Evolutionary conservation across 2,329 filamentous ascomycete genomes (phyloP), one percentile per base, ranked within the genome.

Genomic region (Amesomyces nigricolor): DNA sequence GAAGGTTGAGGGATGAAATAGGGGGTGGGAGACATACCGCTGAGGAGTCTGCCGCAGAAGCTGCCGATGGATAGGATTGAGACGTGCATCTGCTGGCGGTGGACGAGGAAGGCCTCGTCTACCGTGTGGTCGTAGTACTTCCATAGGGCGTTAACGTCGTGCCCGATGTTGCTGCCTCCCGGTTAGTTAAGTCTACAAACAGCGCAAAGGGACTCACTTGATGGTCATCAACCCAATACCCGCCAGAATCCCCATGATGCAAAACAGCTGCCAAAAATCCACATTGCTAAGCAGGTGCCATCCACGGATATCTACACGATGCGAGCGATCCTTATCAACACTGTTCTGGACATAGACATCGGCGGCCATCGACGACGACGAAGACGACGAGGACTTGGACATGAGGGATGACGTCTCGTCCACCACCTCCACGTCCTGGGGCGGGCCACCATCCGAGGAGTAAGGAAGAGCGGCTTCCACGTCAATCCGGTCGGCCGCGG

Each of bases 191-290:
- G 14, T 38, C 35, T 32, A n/a, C 3, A 45, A 10, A 32, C 22
- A 14, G 22, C 10, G 16, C 32, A 16, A 26, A 17, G 22, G 39
- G 63, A 76, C 87, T 71, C 78, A 95, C 91, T 99, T 99, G 73
- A 99, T 99, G 0, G 92, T 97, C 94, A 99, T 99, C 62, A 99
- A 75, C 10, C 94, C 94, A 64, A 96, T 88, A 51, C 94, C 94
- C 5, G 91, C 90, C 59, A 97, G 76, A n/a, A 96, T 81, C 39
- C 86, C 91, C 80, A 99, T 89, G 62, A 96, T 84, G 55, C 81
- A 71, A 70, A 95, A 97, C 29, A 95, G 74, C 66, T 95, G 88
- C 91, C 91, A 97, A 71, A 97, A 99, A 62, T 95, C 87, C 47
- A 85, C 65, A 58, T 80, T 83, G 51, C 76, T 76, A 32, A 96